Conservation (phyloP, 768 basidiomycete species). For the Pleurotus sapidus region DNA sequence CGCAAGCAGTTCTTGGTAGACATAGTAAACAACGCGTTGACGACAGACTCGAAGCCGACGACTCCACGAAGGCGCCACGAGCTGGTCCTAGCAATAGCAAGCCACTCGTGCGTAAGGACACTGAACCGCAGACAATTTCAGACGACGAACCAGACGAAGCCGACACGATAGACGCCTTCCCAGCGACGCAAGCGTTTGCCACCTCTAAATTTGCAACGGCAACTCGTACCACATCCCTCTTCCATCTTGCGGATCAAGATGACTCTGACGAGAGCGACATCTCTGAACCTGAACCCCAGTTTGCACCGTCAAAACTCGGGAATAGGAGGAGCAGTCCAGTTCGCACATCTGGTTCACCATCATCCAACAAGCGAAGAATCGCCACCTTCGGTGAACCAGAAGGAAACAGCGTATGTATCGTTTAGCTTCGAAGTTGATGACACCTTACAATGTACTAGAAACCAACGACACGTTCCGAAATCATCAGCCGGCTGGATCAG, state of each 20-base stretch:
- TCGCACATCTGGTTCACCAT: neutral
- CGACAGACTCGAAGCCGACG: conserved; percentile 9
- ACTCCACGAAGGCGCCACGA: conserved; percentile 26
- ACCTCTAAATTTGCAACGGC: conserved; percentile 26
- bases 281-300: neutral
- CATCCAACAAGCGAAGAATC: neutral
- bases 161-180: conserved; percentile 14
- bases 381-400: neutral
- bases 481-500: conserved; percentile 2
- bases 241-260: conserved; percentile 5
- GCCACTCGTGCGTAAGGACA: conserved; percentile 31
- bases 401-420: neutral
- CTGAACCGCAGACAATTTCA: conserved; percentile 10
- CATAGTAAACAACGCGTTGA: conserved; percentile 6
- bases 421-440: conserved; percentile 23
- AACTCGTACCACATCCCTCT: neutral
- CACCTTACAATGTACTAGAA: conserved; percentile 16
- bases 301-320: conserved; percentile 5
- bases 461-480: neutral
- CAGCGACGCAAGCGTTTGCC: conserved; percentile 26
- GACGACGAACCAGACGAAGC: conserved; percentile 6
- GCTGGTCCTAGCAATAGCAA: conserved; percentile 24
- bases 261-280: neutral
- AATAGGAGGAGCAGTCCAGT: neutral
- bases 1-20: conserved; percentile 27